Evolutionary conservation across 345 rosid species (phyloP).

Genomic region (Aegle marmelos): DNA sequence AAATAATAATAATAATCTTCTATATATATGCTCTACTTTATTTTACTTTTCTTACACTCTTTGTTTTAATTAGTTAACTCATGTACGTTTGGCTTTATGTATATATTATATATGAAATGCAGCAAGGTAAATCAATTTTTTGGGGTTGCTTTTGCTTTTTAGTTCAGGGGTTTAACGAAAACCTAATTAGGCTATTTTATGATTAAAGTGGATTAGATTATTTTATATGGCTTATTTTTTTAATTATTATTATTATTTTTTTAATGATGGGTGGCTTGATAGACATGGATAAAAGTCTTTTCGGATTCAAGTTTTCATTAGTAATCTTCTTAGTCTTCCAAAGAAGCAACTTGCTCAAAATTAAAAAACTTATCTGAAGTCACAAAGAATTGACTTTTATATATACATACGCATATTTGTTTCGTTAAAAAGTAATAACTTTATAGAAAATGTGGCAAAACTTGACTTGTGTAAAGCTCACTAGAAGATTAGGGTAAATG

Average conservation of each 20-base stretch:
- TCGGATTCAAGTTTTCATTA: background rate
- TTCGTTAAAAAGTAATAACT: background rate
- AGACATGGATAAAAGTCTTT: background rate
- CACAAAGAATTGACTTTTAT: background rate
- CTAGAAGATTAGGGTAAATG: background rate
- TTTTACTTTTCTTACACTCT: background rate
- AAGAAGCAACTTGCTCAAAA: background rate
- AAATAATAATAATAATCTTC: background rate
- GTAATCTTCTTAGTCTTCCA: background rate
- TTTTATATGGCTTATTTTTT: too few species aligned
- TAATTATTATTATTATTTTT: background rate
- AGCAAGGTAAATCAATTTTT: background rate
- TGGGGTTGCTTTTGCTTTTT: background rate
- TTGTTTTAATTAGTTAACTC: background rate
- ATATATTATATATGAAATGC: background rate
- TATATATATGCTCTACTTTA: background rate
- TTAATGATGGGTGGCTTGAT: background rate
- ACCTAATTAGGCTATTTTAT: background rate
- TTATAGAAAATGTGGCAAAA: background rate
- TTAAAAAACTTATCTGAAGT: background rate
- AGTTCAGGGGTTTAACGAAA: background rate
- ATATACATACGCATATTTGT: too few species aligned
- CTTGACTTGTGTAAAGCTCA: background rate
- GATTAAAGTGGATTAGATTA: background rate
- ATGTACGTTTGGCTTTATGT: background rate